phyloP scores from a whole-genome alignment of 148 eudicot species.

The Rhododendron henanense region DNA sequence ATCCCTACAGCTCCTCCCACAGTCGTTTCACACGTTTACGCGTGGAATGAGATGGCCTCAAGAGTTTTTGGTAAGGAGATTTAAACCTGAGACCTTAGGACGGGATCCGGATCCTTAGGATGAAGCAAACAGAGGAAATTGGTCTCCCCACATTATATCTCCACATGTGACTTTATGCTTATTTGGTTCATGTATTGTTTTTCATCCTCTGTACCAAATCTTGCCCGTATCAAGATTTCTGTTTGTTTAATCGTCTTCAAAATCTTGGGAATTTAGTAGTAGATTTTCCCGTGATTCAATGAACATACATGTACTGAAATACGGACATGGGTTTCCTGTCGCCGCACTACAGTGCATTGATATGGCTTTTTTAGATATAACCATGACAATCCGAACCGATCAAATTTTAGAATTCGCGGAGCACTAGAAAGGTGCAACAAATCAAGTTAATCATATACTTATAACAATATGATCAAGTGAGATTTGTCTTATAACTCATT shows the following conservation, averaged over 20 bases:
- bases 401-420: not conserved
- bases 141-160: not conserved
- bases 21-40: too few species aligned
- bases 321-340: not conserved
- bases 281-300: not conserved
- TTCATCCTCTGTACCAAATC: not conserved
- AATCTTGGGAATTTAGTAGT: not conserved
- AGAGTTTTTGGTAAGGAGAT: too few species aligned
- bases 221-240: not conserved
- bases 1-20: too few species aligned
- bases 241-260: not conserved
- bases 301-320: not conserved
- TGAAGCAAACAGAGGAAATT: too few species aligned
- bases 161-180: not conserved
- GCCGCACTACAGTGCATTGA: not conserved
- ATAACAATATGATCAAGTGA: not conserved
- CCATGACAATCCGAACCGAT: not conserved
- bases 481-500: not conserved
- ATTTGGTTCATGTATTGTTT: not conserved
- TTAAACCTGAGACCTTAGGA: too few species aligned
- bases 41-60: too few species aligned
- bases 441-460: not conserved
- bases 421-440: not conserved
- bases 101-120: too few species aligned
- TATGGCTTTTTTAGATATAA: not conserved